Percentiles rank a stretch among this genome's conserved stretches.
Conservation (phyloP, 805 yeast genomes). For the Blastobotrys terrestris region DNA sequence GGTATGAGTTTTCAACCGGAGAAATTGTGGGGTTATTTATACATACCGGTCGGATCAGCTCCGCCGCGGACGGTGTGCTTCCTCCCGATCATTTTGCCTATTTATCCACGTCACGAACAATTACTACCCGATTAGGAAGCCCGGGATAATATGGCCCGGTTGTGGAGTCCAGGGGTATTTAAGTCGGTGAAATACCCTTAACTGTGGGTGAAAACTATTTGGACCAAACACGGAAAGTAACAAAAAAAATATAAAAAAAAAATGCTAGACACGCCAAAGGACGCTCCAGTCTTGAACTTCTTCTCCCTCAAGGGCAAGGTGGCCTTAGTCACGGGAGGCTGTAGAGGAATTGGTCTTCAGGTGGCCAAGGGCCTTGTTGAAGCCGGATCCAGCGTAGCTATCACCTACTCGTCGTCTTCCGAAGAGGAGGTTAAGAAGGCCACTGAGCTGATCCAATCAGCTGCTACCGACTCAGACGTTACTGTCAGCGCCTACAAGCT, state of each 20-base stretch:
- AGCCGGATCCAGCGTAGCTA: constrained; percentile 39
- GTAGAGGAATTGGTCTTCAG: constrained; percentile 47
- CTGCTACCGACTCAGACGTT: neutral
- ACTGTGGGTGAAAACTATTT: too few species aligned
- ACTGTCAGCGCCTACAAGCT: constrained; percentile 37
- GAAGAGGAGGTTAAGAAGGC: neutral
- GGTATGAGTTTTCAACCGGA: too few species aligned
- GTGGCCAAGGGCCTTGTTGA: constrained; percentile 42
- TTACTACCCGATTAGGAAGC: neutral
- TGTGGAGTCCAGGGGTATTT: neutral
- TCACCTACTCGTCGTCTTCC: constrained; percentile 11
- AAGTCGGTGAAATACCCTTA: too few species aligned
- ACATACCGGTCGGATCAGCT: neutral
- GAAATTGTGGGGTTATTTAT: neutral
- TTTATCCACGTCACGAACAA: neutral
- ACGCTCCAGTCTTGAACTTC: constrained; percentile 1
- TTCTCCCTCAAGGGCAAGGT: constrained; percentile 30
- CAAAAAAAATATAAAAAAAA: too few species aligned
- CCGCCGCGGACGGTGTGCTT: too few species aligned
- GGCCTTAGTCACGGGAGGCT: constrained; percentile 45
- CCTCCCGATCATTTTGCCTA: neutral
- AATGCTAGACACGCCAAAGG: neutral
- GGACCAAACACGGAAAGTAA: too few species aligned
- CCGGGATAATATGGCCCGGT: neutral
- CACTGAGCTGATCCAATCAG: neutral